Conservation (phyloP, 768 basidiomycete species). For the Suillus subluteus region DNA sequence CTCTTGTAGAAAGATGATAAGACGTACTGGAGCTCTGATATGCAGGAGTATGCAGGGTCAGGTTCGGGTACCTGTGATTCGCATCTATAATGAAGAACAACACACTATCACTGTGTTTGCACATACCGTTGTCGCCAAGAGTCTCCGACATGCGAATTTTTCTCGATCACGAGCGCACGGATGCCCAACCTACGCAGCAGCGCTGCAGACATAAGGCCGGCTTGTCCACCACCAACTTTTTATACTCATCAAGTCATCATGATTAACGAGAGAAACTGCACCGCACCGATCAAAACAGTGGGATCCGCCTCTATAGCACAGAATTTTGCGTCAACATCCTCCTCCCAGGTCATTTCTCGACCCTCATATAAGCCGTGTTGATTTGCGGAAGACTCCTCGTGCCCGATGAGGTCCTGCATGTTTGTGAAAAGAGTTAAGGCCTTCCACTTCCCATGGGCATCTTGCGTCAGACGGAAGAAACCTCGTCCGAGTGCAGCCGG, state of each 20-base stretch:
- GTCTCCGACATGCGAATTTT: constrained; percentile 49
- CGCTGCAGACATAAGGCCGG: constrained; percentile 61
- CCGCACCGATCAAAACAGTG: constrained; percentile 38
- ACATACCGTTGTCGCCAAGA: constrained; percentile 55
- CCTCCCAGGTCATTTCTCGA: constrained; percentile 1
- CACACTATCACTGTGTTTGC: constrained; percentile 48
- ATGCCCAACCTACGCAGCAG: constrained; percentile 58
- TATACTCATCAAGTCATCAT: background rate
- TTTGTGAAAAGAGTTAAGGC: constrained; percentile 59
- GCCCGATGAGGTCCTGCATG: constrained; percentile 54
- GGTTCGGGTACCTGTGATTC: constrained; percentile 6
- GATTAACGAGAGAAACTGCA: constrained; percentile 25
- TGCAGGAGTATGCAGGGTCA: constrained; percentile 46
- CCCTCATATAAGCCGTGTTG: constrained; percentile 6
- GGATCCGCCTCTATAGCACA: constrained; percentile 16
- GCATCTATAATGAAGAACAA: constrained; percentile 36
- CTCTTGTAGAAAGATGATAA: background rate
- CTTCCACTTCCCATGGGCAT: constrained; percentile 55
- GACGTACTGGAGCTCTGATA: constrained; percentile 50
- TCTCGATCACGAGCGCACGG: constrained; percentile 53
- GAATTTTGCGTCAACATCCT: background rate
- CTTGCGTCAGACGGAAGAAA: background rate
- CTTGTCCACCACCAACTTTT: constrained; percentile 64
- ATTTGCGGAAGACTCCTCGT: constrained; percentile 47
- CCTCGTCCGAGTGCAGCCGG: constrained; percentile 56